Evolutionary conservation across 1,139 yeast genomes (phyloP).

Genomic region (Blastobotrys persicus): DNA sequence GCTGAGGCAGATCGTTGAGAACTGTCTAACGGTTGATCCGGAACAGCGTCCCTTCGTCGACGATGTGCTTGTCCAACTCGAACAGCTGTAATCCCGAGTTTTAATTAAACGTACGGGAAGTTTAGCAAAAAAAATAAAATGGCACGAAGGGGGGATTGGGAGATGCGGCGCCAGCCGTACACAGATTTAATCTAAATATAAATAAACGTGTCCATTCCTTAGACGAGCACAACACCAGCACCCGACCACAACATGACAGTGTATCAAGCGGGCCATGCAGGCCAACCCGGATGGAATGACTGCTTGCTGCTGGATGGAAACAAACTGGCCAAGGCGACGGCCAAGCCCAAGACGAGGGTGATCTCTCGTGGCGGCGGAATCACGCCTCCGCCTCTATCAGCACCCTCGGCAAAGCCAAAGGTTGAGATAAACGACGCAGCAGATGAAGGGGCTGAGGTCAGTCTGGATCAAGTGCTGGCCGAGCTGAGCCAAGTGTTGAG

Average conservation of each 20-base stretch:
- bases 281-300: slow-evolving; percentile 42
- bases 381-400: slow-evolving; percentile 2
- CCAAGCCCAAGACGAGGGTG: slow-evolving; percentile 4
- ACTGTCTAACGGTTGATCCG: slow-evolving; percentile 63
- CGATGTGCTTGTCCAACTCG: slow-evolving; percentile 46
- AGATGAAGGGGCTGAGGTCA: slow-evolving; percentile 11
- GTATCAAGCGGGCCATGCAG: slow-evolving; percentile 34
- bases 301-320: slow-evolving; percentile 23
- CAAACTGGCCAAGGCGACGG: neutral
- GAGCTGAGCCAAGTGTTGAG: slow-evolving; percentile 23
- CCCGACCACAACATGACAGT: slow-evolving; percentile 22
- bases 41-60: slow-evolving; percentile 60
- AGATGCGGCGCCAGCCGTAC: no score
- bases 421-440: slow-evolving; percentile 2
- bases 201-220: neutral
- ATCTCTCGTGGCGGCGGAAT: neutral
- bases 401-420: neutral
- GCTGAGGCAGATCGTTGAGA: slow-evolving; percentile 53
- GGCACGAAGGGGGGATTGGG: no score
- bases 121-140: no score
- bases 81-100: slow-evolving; percentile 11
- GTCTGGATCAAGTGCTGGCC: slow-evolving; percentile 25
- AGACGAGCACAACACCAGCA: no score
- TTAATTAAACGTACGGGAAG: no score
- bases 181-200: no score